Evolutionary conservation across 306 rosid genomes (phyloP), one percentile per base, ranked within the genome.

Genomic region (Leucaena leucocephala): DNA sequence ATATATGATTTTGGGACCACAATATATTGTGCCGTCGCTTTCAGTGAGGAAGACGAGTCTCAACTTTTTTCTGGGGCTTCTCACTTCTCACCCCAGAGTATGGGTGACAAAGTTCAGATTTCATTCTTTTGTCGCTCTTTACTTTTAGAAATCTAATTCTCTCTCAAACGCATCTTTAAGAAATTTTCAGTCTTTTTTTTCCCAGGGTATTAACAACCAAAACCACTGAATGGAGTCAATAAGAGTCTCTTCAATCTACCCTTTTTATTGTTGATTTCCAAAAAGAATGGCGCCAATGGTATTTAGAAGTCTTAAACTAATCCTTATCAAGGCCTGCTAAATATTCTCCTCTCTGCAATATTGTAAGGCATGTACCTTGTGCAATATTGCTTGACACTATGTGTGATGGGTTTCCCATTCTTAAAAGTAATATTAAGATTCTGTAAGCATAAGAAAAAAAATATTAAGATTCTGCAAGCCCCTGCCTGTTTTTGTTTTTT

Each of bases 21-120:
- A 42, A 36, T 42, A 4, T 9, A 67, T 0, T 2, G 21, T 42
- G 22, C 43, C 42, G n/a, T 43, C 76, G n/a, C 71, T 69, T 68
- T 44, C 49, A 38, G 62, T 35, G 76, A 58, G 82, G 57, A 70
- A 57, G 55, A 78, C 43, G 48, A 17, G 76, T 55, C 11, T 68
- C 27, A 36, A 27, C 69, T 11, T 21, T 69, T 12, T 40, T 71
- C 8, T n/a, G 17, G 15, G 52, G 19, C 68, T 69, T 68, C 58
- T 57, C 58, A 17, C 61, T 33, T 8, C 58, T 69, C n/a, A 72
- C 35, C 65, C 21, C 22, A 54, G 49, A 57, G 21, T 16, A 10
- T 22, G 27, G 78, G 34, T 19, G 33, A 59, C 8, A 21, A 42
- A 42, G 69, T 74, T 59, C 63, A 74, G 69, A 74, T 74, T 74